Evolutionary conservation across 164 flowering plant genomes (phyloP).

Genomic region (Nymphaea thermarum): DNA sequence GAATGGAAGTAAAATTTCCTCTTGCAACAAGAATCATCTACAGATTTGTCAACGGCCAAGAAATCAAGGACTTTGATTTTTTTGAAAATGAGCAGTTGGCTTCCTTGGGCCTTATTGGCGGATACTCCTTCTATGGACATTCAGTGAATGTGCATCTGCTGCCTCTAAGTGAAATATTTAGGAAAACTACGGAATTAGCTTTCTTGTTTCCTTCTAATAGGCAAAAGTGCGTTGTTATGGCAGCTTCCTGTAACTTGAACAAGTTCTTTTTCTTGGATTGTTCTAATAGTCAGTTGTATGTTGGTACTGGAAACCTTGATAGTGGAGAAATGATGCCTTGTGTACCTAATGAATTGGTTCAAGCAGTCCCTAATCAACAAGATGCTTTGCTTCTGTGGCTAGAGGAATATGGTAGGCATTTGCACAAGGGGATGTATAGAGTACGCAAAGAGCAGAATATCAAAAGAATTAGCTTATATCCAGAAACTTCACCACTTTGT

Average conservation of each 20-base stretch:
- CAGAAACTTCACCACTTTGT: constrained; percentile 58
- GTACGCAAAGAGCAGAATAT: constrained; percentile 26
- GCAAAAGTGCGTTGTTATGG: constrained; percentile 43
- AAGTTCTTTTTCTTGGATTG: constrained; percentile 79
- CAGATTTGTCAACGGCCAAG: constrained; percentile 84
- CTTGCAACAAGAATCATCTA: constrained; percentile 66
- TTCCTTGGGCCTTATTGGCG: constrained; percentile 72
- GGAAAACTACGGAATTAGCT: constrained; percentile 29
- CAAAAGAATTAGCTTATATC: constrained; percentile 52
- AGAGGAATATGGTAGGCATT: constrained; percentile 80
- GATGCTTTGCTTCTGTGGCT: constrained; percentile 89
- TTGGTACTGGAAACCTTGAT: constrained; percentile 54
- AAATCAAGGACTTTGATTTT: constrained; percentile 5
- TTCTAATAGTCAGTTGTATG: constrained; percentile 55
- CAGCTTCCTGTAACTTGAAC: constrained; percentile 29
- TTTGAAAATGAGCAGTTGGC: constrained; percentile 1
- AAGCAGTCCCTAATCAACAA: constrained; percentile 41
- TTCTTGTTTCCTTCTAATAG: constrained; percentile 21
- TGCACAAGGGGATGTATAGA: constrained; percentile 52
- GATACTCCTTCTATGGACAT: constrained; percentile 58
- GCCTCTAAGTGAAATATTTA: constrained; percentile 34
- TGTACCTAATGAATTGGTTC: constrained; percentile 47
- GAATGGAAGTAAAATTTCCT: constrained; percentile 62
- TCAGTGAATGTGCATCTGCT: constrained; percentile 60
- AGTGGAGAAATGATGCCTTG: constrained; percentile 78